A percentile compares a stretch with the other conserved stretches of the same genome.
Evolutionary conservation across 2,329 filamentous ascomycete species (phyloP).

Genomic region (Exserohilum rostratum): DNA sequence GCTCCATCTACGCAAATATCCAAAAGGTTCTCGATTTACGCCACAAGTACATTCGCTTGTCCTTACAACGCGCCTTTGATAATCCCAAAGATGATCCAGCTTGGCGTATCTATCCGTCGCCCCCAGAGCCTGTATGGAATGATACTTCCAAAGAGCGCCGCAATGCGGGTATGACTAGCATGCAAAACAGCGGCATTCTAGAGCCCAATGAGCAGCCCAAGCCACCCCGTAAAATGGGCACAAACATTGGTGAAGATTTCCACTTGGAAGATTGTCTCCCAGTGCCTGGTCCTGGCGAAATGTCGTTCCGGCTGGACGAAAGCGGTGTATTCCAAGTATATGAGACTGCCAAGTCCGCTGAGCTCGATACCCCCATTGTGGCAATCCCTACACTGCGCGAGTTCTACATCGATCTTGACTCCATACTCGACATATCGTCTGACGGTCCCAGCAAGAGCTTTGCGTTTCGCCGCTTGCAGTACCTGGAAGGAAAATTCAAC

Average conservation of each 20-base stretch:
- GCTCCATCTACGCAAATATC: slow-evolving; percentile 86
- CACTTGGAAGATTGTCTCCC: slow-evolving; percentile 78
- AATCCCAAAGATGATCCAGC: slow-evolving; percentile 84
- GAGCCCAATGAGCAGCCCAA: slow-evolving; percentile 45
- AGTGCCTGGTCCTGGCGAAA: slow-evolving; percentile 71
- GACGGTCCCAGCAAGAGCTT: slow-evolving; percentile 98
- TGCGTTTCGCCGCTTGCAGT: slow-evolving; percentile 91
- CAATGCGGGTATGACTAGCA: slow-evolving; percentile 41
- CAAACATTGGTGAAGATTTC: slow-evolving; percentile 93
- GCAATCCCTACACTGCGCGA: slow-evolving; percentile 90
- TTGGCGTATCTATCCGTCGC: slow-evolving; percentile 90
- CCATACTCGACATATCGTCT: slow-evolving; percentile 84
- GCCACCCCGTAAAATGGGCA: slow-evolving; percentile 78
- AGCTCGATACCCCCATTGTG: slow-evolving; percentile 72
- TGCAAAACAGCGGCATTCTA: slow-evolving; percentile 47
- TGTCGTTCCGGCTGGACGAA: slow-evolving; percentile 79
- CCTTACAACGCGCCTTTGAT: slow-evolving; percentile 78
- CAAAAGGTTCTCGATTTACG: slow-evolving; percentile 87
- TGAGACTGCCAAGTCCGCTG: slow-evolving; percentile 67
- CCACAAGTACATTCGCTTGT: slow-evolving; percentile 86
- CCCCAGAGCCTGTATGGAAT: slow-evolving; percentile 89
- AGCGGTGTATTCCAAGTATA: slow-evolving; percentile 94
- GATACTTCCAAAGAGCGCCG: slow-evolving; percentile 58
- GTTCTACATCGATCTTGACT: slow-evolving; percentile 93
- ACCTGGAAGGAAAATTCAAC: slow-evolving; percentile 96